phyloP scores from a whole-genome alignment of 2,329 filamentous ascomycete genomes.

The Parascedosporium putredinis region DNA sequence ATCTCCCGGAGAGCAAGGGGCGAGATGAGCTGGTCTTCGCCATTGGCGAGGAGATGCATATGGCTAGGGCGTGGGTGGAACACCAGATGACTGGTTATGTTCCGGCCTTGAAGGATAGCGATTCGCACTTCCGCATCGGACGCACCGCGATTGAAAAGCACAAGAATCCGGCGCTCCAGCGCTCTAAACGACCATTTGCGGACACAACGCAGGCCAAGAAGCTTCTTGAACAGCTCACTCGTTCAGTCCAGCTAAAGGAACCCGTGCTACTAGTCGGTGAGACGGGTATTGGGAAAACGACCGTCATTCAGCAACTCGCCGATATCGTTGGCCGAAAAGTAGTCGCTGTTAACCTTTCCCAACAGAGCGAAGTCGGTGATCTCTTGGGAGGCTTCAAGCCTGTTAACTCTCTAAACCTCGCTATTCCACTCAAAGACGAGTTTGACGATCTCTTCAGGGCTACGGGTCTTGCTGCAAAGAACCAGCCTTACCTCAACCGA shows the following conservation, averaged over 20 bases:
- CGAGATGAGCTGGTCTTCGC: conserved; percentile 51
- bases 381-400: conserved; percentile 94
- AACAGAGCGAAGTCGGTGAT: conserved; percentile 96
- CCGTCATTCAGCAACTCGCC: conserved; percentile 86
- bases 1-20: conserved; percentile 55
- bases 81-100: conserved; percentile 67
- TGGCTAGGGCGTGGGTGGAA: conserved; percentile 70
- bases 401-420: conserved; percentile 77
- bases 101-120: conserved; percentile 55
- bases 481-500: conserved; percentile 74
- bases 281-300: conserved; percentile 97
- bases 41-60: conserved; percentile 79
- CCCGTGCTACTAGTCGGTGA: conserved; percentile 93
- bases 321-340: conserved; percentile 75
- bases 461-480: conserved; percentile 76
- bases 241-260: conserved; percentile 74
- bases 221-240: conserved; percentile 78
- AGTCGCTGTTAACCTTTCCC: conserved; percentile 88
- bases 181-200: conserved; percentile 64
- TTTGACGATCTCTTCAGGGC: conserved; percentile 83
- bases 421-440: conserved; percentile 83
- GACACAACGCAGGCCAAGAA: conserved; percentile 77
- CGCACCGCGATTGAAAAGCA: conserved; percentile 53
- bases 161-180: conserved; percentile 33
- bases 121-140: conserved; percentile 51